phyloP scores from a whole-genome alignment of 1,284 basidiomycete genomes.

The Leccinum pallidistipes region DNA sequence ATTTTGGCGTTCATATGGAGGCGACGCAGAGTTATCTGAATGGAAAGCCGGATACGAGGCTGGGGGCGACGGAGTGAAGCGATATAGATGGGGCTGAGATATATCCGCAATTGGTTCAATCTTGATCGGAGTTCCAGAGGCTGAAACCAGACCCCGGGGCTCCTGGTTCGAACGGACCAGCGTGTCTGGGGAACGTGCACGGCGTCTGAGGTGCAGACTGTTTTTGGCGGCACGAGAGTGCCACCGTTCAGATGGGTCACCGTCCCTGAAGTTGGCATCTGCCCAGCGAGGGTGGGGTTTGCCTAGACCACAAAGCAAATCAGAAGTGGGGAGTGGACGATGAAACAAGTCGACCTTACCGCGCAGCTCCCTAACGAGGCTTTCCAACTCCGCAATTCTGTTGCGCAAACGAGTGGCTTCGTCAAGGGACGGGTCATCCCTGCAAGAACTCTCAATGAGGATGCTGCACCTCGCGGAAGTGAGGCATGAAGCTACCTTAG shows the following conservation, averaged over 20 bases:
- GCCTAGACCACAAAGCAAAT: conserved; percentile 43
- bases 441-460: conserved; percentile 34
- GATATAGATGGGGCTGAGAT: conserved; percentile 52
- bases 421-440: conserved; percentile 81
- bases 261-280: conserved; percentile 71
- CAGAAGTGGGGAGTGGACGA: not conserved
- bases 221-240: conserved; percentile 79
- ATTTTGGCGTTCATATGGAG: conserved; percentile 37
- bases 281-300: conserved; percentile 84
- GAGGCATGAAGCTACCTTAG: conserved; percentile 53
- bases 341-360: conserved; percentile 44
- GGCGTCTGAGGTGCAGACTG: conserved; percentile 42
- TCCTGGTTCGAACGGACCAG: conserved; percentile 37
- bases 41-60: conserved; percentile 41
- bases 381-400: conserved; percentile 87
- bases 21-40: conserved; percentile 35
- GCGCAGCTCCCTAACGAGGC: conserved; percentile 79
- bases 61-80: conserved; percentile 58
- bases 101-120: conserved; percentile 51
- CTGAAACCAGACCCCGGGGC: conserved; percentile 37
- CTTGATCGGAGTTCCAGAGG: conserved; percentile 57
- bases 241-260: conserved; percentile 78
- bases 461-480: not conserved
- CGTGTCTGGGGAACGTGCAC: conserved; percentile 41
- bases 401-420: conserved; percentile 81